These are phyloP conservation scores for Chytridium lagenaria DNA, from an alignment of 371 early-diverging fungal species.

Conservation along the genomic window DNA sequence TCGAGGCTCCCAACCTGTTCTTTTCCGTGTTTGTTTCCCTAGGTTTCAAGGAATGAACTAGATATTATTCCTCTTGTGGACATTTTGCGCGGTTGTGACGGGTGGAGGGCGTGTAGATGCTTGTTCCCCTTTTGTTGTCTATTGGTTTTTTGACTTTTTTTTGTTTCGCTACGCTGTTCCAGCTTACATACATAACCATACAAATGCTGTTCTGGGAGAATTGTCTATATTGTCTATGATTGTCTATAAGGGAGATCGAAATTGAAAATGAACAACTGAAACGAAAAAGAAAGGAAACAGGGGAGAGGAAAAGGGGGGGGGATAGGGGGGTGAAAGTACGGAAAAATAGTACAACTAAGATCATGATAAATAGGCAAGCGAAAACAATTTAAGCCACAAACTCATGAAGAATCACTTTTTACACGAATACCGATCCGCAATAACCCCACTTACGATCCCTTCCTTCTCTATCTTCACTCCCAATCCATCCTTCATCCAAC, in stretches of 20 bases:
- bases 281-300: not conserved
- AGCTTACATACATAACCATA: too few relatives aligned
- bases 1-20: too few relatives aligned
- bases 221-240: too few relatives aligned
- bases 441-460: slow-evolving; percentile 24
- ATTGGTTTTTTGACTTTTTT: too few relatives aligned
- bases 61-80: too few relatives aligned
- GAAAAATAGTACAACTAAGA: not conserved
- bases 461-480: not conserved
- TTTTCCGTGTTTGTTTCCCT: too few relatives aligned
- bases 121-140: too few relatives aligned
- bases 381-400: not conserved
- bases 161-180: too few relatives aligned
- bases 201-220: too few relatives aligned
- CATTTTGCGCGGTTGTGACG: too few relatives aligned
- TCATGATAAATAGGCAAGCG: not conserved
- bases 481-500: slow-evolving; percentile 38
- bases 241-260: not conserved
- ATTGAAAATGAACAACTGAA: not conserved
- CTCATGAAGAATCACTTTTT: not conserved
- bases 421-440: slow-evolving; percentile 20
- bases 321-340: not conserved
- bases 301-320: not conserved
- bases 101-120: too few relatives aligned
- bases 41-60: too few relatives aligned